Base-by-base conservation (phyloP, 768 basidiomycete species). In the Phallus indusiatus region DNA sequence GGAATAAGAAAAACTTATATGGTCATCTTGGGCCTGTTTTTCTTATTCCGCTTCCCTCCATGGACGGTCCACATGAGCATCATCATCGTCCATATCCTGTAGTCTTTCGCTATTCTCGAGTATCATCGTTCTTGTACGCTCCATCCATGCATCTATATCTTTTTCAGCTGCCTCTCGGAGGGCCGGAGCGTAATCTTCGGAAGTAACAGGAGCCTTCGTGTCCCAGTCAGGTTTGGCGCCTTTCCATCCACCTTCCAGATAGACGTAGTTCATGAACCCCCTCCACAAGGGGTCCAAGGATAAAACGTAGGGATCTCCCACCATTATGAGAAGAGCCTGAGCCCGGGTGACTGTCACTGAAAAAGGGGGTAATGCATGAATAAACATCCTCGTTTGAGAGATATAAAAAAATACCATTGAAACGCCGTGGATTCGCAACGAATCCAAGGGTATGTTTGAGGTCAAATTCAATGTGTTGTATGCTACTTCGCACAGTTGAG, bases 331-430 rank as follows among this genome's bases (percentile, higher is more conserved):
- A 4, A 86, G 71, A 0, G 83, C 80, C 66, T 85, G 77, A 0
- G 83, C 83, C 12, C 84, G 81, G 0, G 85, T 88, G 12, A 88
- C 68, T 5, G 84, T 82, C 37, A 88, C 85, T 85, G 53, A 8
- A 51, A 24, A 62, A 21, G 49, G n/a, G n/a, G 20, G 22, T 22
- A 8, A 36, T 36, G 36, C 22, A 20, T 18, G 47, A 36, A 59
- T 24, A 54, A 12, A 33, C 21, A 35, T 12, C 18, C 14, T 6
- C 12, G 33, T 22, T 57, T 35, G 51, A 14, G n/a, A n/a, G n/a
- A n/a, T n/a, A n/a, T n/a, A n/a, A n/a, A n/a, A 10, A 16, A 37
- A 11, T 46, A 82, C 83, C 83, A 66, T 84, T 84, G 69, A 83
- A 78, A 18, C 81, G 76, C 46, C 76, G 76, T 28, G 74, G 75